Base-by-base conservation (phyloP, 2,329 filamentous ascomycete genomes). In the Sporothrix luriei region DNA sequence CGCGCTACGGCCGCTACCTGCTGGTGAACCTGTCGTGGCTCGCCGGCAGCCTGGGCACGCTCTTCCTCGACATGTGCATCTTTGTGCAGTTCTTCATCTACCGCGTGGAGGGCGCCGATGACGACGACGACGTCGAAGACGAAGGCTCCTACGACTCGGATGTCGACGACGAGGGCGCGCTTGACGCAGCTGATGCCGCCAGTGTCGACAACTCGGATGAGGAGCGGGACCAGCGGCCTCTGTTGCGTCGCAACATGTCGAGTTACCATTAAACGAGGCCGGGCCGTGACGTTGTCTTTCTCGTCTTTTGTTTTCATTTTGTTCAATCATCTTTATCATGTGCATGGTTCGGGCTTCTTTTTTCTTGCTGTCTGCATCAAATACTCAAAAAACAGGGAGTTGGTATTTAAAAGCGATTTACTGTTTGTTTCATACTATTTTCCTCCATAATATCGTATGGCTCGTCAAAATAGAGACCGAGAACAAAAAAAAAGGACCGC, bases 31-130 rank as follows among this genome's bases (percentile, higher is more conserved):
- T 93, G 40, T 94, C 91, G 73, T 99, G 95, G 95, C 77, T 99
- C 71, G 84, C 93, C 3, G 95, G 95, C 0, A 97, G 94, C 77
- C 84, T 95, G 64, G 93, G 96, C 0, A 97, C 94, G 2, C 81
- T 98, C 69, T 80, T 95, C 69, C 81, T 98, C 73, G 95, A 98
- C 79, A 83, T 94, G 77, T 88, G 86, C 38, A 95, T 98, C 3
- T 97, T 97, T 79, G 87, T 88, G 13, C 94, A 98, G 79, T 97
- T 97, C 77, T 97, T 96, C 78, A 78, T 97, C 76, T 98, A 98
- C 78, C 85, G 84, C 73, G 81, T 80, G 69, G 71, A 70, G 21
- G 71, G 55, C 40, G 68, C 51, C 16, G 69, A 71, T 43, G 49
- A 71, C 48, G 49, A 68, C n/a, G 73, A 76, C 6, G 77, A 75